Base-by-base conservation (phyloP, 768 basidiomycete species). In the Albatrellus ellisii region DNA sequence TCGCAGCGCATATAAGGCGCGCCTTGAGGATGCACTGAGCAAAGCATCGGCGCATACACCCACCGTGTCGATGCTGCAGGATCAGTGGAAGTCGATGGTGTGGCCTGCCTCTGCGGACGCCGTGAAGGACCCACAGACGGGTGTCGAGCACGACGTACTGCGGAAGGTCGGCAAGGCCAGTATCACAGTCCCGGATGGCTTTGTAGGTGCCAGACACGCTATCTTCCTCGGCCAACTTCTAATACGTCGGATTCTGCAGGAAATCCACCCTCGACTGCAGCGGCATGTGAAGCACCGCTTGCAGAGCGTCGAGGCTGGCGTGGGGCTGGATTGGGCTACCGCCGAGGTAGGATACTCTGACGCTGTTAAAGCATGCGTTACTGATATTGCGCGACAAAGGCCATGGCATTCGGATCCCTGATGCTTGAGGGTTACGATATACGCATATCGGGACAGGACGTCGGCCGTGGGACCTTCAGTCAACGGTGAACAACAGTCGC, bases 371-470 rank as follows among this genome's bases (percentile, higher is more conserved):
- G 17, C 5, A 14, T 7, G 21, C 14, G 5, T 21, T 7, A n/a
- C 9, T 29, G n/a, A n/a, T n/a, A n/a, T n/a, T n/a, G n/a, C n/a
- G 26, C 14, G 11, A 41, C 22, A 27, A 42, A 86, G 84, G 84
- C 87, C 0, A 59, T 95, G 58, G 90, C 91, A 0, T 87, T 91
- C 52, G 91, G 91, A 0, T 77, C 86, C 1, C 66, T 94, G 26
- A 73, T 94, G 77, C 61, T 74, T 2, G 81, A 88, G 40, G 87
- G 87, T 1, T 75, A 67, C 47, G 83, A 92, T 54, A 70, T 95
- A 7, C 74, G 90, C 12, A 86, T 95, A 25, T 90, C 88, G 2
- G 91, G 91, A 6, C 91, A 95, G 58, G 91, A 94, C 55, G 87
- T 91, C 0, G 91, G 90, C 0, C 59, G 90, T 28, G 90, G 91